Evolutionary conservation across 2,329 filamentous ascomycete genomes (phyloP).

Genomic region (Colletotrichum kahawae): DNA sequence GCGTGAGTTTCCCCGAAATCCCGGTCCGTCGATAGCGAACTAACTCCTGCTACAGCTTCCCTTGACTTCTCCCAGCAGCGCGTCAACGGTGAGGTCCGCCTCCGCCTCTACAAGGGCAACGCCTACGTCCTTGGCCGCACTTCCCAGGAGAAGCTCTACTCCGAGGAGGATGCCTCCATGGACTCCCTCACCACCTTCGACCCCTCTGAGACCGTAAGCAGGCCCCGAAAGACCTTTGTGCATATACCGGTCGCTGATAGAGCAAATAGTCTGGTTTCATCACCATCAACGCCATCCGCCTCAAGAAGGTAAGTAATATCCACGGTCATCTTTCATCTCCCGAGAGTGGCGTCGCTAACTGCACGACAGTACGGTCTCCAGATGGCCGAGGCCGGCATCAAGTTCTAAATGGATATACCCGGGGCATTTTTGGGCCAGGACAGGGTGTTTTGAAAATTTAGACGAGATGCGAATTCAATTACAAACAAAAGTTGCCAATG

Average conservation of each 20-base stretch:
- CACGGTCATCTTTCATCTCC: accelerated
- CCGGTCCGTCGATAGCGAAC: accelerated
- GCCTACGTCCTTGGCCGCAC: constrained; percentile 51
- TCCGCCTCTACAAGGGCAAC: constrained; percentile 43
- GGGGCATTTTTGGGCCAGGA: not conserved
- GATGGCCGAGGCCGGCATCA: constrained; percentile 40
- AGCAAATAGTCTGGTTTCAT: constrained; percentile 55
- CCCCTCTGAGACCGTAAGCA: constrained; percentile 40
- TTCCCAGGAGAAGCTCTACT: constrained; percentile 56
- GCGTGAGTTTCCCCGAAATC: not conserved
- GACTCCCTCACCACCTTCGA: constrained; percentile 50
- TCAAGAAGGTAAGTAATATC: constrained; percentile 49
- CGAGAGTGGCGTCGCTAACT: not conserved
- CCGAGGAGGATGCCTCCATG: constrained; percentile 54
- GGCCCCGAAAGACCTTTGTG: not conserved
- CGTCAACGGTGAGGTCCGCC: constrained; percentile 30
- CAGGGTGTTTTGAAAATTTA: not conserved
- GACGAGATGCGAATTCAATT: not conserved
- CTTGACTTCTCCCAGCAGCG: constrained; percentile 18
- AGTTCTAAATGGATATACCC: constrained; percentile 9
- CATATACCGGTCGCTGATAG: not conserved
- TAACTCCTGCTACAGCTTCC: not conserved
- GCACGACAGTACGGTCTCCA: constrained; percentile 43
- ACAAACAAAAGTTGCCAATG: not conserved
- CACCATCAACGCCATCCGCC: constrained; percentile 70